Base-by-base conservation (phyloP, 352 stramenopile genomes). In the Phytophthora cajani region DNA sequence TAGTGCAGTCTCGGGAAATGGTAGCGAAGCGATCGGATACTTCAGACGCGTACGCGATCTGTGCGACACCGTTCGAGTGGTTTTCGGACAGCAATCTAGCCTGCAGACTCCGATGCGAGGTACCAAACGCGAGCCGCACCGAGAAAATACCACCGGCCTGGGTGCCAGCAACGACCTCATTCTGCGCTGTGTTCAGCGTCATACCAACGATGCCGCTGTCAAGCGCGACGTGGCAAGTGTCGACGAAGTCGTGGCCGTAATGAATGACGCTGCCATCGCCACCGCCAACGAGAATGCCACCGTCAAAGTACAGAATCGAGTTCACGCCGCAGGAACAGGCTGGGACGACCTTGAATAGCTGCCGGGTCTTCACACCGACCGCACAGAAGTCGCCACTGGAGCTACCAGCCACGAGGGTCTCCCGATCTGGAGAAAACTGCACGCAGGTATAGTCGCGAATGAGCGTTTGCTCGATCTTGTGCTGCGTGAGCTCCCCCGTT, bases 21-120 rank as follows among this genome's bases (percentile, higher is more conserved):
- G 94, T 98, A 7, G 92, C 94, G 62, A 98, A 98, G 19, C 80
- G 81, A 44, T 98, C 94, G 21, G 87, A 97, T 30, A 91, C 88
- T 0, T 82, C 78, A 0, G 85, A 51, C 0, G 86, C 81, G 64
- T 97, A 98, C 12, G 87, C 82, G 42, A 98, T 77, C 36, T 90
- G 80, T 8, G 92, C 70, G 3, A 98, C 89, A 4, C 68, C 75
- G 38, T 77, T 85, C 42, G 84, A 88, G 70, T 97, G 93, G 74
- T 94, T 97, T 70, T 96, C 91, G 11, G 74, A 81, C 53, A 81
- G 42, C 49, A 79, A 54, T 0, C 36, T 67, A 11, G 70, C 21
- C 36, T 73, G 67, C 27, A 76, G 38, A 55, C 62, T 74, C 17
- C 55, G 67, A n/a, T 72, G 71, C 7, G 63, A 65, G 30, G 56